Evolutionary conservation across 1,139 yeast genomes (phyloP), one percentile per base, ranked within the genome.

Genomic region (Nakaseomyces delphensis): DNA sequence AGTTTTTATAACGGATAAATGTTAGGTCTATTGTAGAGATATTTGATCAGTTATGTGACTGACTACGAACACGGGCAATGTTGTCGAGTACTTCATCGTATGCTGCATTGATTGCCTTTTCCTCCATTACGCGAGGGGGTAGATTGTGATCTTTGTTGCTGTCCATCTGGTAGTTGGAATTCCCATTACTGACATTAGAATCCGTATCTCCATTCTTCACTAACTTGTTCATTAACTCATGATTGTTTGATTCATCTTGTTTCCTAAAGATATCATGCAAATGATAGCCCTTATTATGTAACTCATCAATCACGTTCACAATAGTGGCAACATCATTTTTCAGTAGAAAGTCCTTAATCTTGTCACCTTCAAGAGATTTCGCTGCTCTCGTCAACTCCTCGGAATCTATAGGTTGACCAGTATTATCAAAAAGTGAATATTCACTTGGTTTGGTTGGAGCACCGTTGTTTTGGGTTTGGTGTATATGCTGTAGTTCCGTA

Each of bases 251-350:
- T 4, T 10, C 37, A 13, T 27, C 38, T n/a, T 35, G 35, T 39
- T 67, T 68, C 41, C 67, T 67, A 55, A 76, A 81, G 3, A 80
- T 62, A 23, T 70, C 70, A 33, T 71, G 70, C 20, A 81, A 55
- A 9, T 72, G 64, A 13, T 79, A 66, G 0, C 85, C 83, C 29
- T 69, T 62, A 14, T 62, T 61, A 49, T 75, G 76, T 47, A 80
- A 63, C 14, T 62, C 62, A 30, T 70, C 73, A 46, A 82, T 66
- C 32, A 74, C 69, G 13, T 63, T 65, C 8, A 77, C 68, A 19
- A 79, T 67, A 38, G 72, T 69, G 37, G 74, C 71, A 35, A 80
- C 67, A 55, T 79, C 83, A 15, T 68, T 65, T 47, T 73, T 67
- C 45, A 72, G 52, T 38, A 82, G 61, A 37, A 70, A 68, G 37